These are phyloP conservation scores for Sclerospora graminicola DNA, from an alignment of 352 stramenopile species.

Conservation along the genomic window DNA sequence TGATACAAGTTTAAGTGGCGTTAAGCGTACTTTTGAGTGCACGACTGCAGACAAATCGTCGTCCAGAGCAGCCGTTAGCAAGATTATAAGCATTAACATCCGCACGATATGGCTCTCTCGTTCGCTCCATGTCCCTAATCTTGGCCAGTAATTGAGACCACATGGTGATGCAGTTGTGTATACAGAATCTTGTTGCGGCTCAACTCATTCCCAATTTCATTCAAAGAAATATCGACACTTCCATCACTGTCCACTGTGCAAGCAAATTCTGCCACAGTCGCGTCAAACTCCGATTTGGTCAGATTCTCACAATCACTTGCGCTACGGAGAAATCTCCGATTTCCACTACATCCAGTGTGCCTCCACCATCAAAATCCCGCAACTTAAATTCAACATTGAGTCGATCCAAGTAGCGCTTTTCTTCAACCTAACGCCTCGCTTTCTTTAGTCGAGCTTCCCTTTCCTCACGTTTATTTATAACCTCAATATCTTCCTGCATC, in stretches of 20 bases:
- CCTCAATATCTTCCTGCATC: conserved; percentile 56
- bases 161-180: too few species aligned
- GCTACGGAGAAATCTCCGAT: conserved; percentile 48
- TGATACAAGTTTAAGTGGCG: too few species aligned
- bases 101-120: conserved; percentile 48
- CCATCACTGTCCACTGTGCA: too few species aligned
- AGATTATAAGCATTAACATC: conserved; percentile 27
- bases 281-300: too few species aligned
- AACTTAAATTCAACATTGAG: conserved; percentile 65
- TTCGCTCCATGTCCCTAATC: conserved; percentile 67
- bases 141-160: too few species aligned
- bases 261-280: conserved; percentile 66
- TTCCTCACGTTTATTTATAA: conserved; percentile 48
- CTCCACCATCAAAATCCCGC: conserved; percentile 63
- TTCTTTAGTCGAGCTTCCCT: conserved; percentile 30
- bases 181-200: too few species aligned
- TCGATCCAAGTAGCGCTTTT: too few species aligned
- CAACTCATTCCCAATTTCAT: conserved; percentile 83
- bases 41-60: too few species aligned
- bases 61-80: too few species aligned
- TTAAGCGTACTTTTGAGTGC: too few species aligned
- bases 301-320: conserved; percentile 69
- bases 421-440: too few species aligned
- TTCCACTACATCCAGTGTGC: conserved; percentile 57
- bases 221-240: conserved; percentile 74